Percentiles rank a stretch among this genome's conserved stretches.
Evolutionary conservation across 2,329 filamentous ascomycete genomes (phyloP).

Genomic region (Dothistroma pini): DNA sequence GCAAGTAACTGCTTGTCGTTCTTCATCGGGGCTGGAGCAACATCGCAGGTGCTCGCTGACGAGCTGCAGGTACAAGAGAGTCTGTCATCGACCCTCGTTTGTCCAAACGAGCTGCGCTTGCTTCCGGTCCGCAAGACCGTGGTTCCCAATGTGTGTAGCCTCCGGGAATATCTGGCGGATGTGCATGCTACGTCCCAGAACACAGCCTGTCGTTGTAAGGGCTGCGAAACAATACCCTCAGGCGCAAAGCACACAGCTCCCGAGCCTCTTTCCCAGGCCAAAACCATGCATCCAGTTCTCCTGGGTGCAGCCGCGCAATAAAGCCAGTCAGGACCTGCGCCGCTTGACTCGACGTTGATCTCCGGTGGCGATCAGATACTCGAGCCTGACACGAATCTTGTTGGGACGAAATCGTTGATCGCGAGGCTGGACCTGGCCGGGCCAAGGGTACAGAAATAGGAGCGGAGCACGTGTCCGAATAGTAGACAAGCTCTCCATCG

Average conservation of each 20-base stretch:
- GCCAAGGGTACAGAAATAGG: neutral
- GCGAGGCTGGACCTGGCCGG: neutral
- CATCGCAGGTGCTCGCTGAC: neutral
- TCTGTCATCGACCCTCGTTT: neutral
- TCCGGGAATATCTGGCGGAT: neutral
- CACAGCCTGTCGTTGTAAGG: neutral
- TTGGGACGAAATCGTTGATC: neutral
- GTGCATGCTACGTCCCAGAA: neutral
- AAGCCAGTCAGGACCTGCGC: neutral
- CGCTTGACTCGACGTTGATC: neutral
- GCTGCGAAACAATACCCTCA: neutral
- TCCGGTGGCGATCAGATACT: neutral
- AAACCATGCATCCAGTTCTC: neutral
- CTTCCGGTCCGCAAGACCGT: neutral
- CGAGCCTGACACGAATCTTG: neutral
- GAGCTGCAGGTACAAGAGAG: neutral
- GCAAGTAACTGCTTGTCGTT: slow-evolving; percentile 14
- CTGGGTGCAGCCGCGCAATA: neutral
- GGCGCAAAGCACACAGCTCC: neutral
- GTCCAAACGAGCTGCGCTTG: neutral
- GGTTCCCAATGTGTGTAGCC: neutral
- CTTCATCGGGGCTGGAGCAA: slow-evolving; percentile 1
- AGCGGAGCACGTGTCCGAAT: neutral
- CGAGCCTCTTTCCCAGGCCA: neutral
- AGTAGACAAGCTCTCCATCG: neutral